Conservation (phyloP, 495 filamentous ascomycete species). For the Penicillium tannophilum region DNA sequence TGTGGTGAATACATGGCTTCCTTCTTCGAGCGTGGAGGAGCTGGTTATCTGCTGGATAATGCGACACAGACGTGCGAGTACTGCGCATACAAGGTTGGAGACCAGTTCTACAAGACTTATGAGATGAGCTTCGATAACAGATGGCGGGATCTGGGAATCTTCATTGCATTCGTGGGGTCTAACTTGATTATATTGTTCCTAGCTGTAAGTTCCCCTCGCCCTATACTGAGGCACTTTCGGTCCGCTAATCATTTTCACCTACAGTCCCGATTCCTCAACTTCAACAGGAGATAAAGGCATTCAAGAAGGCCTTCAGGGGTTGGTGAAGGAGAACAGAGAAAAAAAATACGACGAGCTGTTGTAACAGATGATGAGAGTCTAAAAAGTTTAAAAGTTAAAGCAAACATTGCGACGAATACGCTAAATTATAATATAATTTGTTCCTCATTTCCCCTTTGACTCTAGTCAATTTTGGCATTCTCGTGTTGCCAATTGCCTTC, state of each 20-base stretch:
- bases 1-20: constrained; percentile 74
- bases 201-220: constrained; percentile 37
- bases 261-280: constrained; percentile 65
- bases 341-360: background rate
- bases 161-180: constrained; percentile 69
- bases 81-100: constrained; percentile 75
- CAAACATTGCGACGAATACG: background rate
- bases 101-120: constrained; percentile 73
- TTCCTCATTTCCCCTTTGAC: too few species aligned
- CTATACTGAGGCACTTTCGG: background rate
- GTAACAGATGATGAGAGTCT: too few species aligned
- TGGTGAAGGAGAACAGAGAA: background rate
- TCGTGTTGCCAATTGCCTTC: too few species aligned
- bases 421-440: background rate
- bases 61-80: constrained; percentile 67
- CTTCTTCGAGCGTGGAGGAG: constrained; percentile 64
- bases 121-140: constrained; percentile 64
- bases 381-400: background rate
- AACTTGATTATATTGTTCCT: constrained; percentile 76
- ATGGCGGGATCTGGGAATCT: constrained; percentile 82
- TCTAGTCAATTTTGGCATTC: too few species aligned
- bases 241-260: constrained; percentile 23
- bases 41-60: constrained; percentile 66
- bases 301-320: background rate
- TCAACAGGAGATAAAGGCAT: constrained; percentile 55